Base-by-base conservation (phyloP, 768 basidiomycete genomes). In the Boletus reticuloceps region DNA sequence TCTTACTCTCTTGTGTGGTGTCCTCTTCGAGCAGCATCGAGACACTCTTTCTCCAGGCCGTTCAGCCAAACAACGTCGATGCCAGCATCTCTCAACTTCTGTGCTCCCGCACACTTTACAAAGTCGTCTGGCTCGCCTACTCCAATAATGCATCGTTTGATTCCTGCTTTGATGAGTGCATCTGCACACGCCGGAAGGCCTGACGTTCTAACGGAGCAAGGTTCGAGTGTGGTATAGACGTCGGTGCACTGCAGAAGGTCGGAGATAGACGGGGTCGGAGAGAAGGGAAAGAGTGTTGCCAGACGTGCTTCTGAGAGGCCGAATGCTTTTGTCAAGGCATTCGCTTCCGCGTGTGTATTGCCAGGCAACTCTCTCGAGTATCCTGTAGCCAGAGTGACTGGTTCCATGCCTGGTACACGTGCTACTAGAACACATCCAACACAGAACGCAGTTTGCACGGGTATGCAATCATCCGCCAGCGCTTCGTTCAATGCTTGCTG, bases 271-370 rank as follows among this genome's bases (percentile, higher is more conserved):
- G 74, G 68, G 12, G 72, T 56, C 1, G 70, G 55, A 7, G 61
- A 56, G 11, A 64, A 60, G 2, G 81, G 74, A 41, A 84, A 77
- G 36, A 82, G 66, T 13, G 74, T 58, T 14, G 75, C 65, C 39
- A 89, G 67, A 41, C 84, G 67, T 13, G 70, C 58, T 9, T 64
- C 45, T 3, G 82, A 74, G 38, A 86, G 74, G n/a, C 58, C 42
- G 16, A 68, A 70, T 6, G 85, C 82, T 65, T 98, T 97, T 40
- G 81, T 67, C 50, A 99, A 74, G 2, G 95, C 94, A 68, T 96
- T 96, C 22, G 94, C 93, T 75, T 99, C 96, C 12, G 95, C 96
- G 69, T 99, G 96, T 4, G 96, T 98, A 67, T 98, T 98, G 50
- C 95, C 96, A 5, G 83, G 77, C 0, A 98, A 79, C 67, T 98